Percentiles rank a stretch among this genome's conserved stretches.
These are phyloP conservation scores for Polytrichum commune DNA, from an alignment of 225 moss, liverwort and hornwort genomes.

Conservation along the genomic window DNA sequence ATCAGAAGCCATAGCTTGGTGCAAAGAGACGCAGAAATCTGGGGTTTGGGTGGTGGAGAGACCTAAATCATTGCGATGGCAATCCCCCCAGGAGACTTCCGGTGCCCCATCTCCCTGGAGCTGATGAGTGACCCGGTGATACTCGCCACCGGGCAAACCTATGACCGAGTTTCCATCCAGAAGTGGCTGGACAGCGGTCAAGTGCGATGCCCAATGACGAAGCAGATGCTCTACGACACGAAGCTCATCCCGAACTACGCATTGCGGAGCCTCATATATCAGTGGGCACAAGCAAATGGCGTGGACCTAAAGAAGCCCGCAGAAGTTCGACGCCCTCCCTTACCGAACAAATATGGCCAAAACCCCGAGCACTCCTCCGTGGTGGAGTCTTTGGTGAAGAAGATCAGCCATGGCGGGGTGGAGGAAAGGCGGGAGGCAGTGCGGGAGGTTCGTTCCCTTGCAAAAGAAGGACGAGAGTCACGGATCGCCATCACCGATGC, in stretches of 20 bases:
- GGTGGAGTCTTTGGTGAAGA: conserved; percentile 2
- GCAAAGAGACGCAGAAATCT: too few species aligned
- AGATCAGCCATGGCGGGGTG: neutral
- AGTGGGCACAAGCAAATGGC: conserved; percentile 17
- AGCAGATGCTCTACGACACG: conserved; percentile 15
- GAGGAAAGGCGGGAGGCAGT: conserved; percentile 9
- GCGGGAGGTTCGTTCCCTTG: conserved; percentile 10
- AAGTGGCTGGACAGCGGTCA: conserved; percentile 24
- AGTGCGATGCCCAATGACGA: conserved; percentile 25
- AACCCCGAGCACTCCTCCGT: neutral
- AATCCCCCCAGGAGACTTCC: conserved; percentile 15
- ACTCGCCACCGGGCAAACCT: conserved; percentile 22
- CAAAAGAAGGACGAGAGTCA: conserved; percentile 8
- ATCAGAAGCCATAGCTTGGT: too few species aligned
- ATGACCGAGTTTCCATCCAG: conserved; percentile 16
- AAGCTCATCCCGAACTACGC: conserved; percentile 21
- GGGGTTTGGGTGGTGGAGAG: too few species aligned
- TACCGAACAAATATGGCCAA: conserved; percentile 3
- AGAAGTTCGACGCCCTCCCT: conserved; percentile 1
- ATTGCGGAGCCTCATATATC: conserved; percentile 10
- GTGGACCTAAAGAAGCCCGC: conserved; percentile 1
- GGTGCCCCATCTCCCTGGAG: conserved; percentile 27
- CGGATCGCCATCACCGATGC: conserved; percentile 18
- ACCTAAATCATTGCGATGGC: neutral
- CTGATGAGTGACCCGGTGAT: conserved; percentile 34